phyloP scores from a whole-genome alignment of 1,139 yeast species.

The Suhomyces wounanorum region DNA sequence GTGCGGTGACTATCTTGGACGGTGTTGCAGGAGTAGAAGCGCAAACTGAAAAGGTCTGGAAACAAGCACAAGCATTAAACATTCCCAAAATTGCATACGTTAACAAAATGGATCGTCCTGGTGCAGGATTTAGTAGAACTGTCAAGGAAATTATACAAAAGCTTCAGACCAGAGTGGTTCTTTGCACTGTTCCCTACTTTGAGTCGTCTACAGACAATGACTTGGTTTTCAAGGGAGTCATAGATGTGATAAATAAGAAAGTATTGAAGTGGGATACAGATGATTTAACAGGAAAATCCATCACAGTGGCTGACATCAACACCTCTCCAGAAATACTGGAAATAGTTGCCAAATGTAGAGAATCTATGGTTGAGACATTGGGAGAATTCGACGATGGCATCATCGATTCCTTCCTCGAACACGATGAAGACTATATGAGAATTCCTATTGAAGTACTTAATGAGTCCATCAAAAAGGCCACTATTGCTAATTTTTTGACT shows the following conservation, averaged over 20 bases:
- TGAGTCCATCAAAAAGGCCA: conserved; percentile 61
- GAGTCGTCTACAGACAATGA: conserved; percentile 39
- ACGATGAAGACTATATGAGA: conserved; percentile 67
- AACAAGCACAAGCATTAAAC: conserved; percentile 66
- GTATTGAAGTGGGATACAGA: conserved; percentile 61
- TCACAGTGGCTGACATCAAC: conserved; percentile 48
- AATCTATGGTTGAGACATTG: conserved; percentile 77
- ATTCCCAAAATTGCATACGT: conserved; percentile 80
- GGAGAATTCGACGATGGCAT: conserved; percentile 80
- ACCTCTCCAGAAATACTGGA: conserved; percentile 40
- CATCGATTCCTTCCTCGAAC: conserved; percentile 73
- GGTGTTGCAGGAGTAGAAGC: conserved; percentile 99
- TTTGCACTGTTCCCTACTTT: conserved; percentile 81
- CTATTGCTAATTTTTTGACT: conserved; percentile 57
- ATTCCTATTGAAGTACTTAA: conserved; percentile 56
- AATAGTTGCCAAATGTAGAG: conserved; percentile 61
- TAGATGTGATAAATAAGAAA: conserved; percentile 75
- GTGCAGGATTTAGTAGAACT: conserved; percentile 92
- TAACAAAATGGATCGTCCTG: conserved; percentile 95
- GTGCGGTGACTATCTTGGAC: conserved; percentile 89
- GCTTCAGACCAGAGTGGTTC: conserved; percentile 70
- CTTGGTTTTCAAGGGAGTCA: conserved; percentile 68
- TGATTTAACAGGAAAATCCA: conserved; percentile 56
- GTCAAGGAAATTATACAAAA: conserved; percentile 83
- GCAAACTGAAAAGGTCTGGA: conserved; percentile 97